These are phyloP conservation scores for Goffeauzyma gilvescens DNA, from an alignment of 768 basidiomycete species.

Conservation along the genomic window DNA sequence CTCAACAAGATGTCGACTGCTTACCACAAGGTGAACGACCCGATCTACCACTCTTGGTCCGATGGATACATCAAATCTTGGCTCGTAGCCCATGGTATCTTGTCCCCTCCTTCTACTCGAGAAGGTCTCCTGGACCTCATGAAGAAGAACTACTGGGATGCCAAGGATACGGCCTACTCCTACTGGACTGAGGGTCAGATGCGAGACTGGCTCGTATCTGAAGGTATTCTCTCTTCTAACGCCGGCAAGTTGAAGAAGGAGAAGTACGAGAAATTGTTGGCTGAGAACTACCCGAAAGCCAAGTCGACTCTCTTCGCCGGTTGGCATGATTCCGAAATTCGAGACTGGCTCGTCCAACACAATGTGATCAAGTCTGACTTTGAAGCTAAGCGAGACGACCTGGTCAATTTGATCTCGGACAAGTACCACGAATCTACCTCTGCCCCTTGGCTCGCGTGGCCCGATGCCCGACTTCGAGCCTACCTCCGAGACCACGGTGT, in stretches of 20 bases:
- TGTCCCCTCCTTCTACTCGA: constrained; percentile 43
- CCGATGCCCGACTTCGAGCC: constrained; percentile 75
- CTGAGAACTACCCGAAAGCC: constrained; percentile 34
- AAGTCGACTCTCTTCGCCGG: constrained; percentile 30
- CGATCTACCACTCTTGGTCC: constrained; percentile 70
- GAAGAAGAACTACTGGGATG: constrained; percentile 57
- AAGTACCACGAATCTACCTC: constrained; percentile 45
- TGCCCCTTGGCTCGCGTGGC: constrained; percentile 65
- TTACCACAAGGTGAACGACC: constrained; percentile 45
- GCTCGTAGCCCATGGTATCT: constrained; percentile 59
- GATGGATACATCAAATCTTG: constrained; percentile 67
- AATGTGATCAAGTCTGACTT: constrained; percentile 53
- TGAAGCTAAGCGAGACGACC: constrained; percentile 51
- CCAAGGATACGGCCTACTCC: constrained; percentile 31
- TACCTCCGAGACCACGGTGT: constrained; percentile 64
- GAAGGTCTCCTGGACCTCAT: constrained; percentile 47
- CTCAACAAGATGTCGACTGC: constrained; percentile 48
- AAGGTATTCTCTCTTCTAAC: constrained; percentile 29
- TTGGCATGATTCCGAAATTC: constrained; percentile 65
- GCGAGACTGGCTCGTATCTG: constrained; percentile 30
- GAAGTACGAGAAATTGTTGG: constrained; percentile 55
- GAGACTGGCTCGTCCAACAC: constrained; percentile 59
- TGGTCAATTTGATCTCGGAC: constrained; percentile 13
- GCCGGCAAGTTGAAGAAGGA: constrained; percentile 39
- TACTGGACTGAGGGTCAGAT: constrained; percentile 26